phyloP scores from a whole-genome alignment of 805 yeast genomes.

The Starmerella scarabaei region DNA sequence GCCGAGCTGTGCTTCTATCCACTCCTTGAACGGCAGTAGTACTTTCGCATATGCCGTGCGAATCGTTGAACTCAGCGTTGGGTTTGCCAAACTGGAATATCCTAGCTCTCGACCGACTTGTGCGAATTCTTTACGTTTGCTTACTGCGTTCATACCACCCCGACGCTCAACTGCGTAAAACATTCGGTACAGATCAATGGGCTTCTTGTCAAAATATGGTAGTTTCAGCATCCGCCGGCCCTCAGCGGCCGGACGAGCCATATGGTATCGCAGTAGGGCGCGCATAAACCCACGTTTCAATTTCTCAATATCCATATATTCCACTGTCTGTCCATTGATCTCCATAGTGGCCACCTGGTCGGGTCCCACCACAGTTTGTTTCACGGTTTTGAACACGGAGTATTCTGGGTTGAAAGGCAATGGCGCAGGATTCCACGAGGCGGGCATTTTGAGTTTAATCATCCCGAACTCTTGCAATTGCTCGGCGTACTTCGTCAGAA shows the following conservation, averaged over 20 bases:
- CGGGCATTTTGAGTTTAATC: slow-evolving; percentile 5
- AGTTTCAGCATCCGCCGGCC: slow-evolving; percentile 18
- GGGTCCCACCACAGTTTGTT: slow-evolving; percentile 2
- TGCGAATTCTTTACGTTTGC: slow-evolving; percentile 61
- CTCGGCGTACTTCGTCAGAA: neutral
- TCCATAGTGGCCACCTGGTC: neutral
- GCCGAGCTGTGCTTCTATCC: slow-evolving; percentile 6
- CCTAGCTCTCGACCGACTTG: slow-evolving; percentile 74
- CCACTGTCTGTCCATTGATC: neutral
- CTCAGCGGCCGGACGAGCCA: neutral
- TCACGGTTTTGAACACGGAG: slow-evolving; percentile 3
- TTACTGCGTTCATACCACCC: slow-evolving; percentile 59
- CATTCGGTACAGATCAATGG: slow-evolving; percentile 50
- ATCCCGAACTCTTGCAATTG: slow-evolving; percentile 1
- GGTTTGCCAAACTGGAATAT: slow-evolving; percentile 40
- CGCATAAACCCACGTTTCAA: slow-evolving; percentile 11
- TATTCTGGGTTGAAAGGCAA: slow-evolving; percentile 8
- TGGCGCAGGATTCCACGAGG: neutral
- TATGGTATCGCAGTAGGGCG: slow-evolving; percentile 12
- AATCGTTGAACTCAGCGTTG: slow-evolving; percentile 12
- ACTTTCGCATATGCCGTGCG: slow-evolving; percentile 9
- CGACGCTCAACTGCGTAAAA: slow-evolving; percentile 44
- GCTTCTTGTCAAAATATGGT: slow-evolving; percentile 55
- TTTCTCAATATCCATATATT: neutral
- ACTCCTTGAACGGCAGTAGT: slow-evolving; percentile 9